These are phyloP conservation scores for Debaryomyces robertsiae DNA, from an alignment of 1,139 yeast genomes.

Conservation along the genomic window DNA sequence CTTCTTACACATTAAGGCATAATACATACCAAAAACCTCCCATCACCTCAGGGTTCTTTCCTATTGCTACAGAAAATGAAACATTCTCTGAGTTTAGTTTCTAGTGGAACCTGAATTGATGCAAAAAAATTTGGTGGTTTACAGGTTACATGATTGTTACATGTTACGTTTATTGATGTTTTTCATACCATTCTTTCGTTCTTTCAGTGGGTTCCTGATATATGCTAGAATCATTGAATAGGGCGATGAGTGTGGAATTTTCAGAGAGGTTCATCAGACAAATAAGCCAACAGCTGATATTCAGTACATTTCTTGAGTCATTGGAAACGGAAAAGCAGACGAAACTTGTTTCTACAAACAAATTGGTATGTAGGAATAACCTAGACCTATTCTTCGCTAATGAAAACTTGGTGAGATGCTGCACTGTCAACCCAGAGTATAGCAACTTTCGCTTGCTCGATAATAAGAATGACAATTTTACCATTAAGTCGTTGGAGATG, in stretches of 20 bases:
- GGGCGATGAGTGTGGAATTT: not conserved
- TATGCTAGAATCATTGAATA: no score
- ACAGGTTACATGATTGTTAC: conserved; percentile 1
- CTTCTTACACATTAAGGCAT: conserved; percentile 1
- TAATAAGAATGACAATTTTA: conserved; percentile 15
- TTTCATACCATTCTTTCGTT: not conserved
- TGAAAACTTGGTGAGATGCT: conserved; percentile 33
- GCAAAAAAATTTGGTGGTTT: not conserved
- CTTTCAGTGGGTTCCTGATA: not conserved
- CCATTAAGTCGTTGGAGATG: conserved; percentile 27
- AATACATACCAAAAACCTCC: not conserved
- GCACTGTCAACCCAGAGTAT: conserved; percentile 25
- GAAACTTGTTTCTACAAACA: conserved; percentile 14
- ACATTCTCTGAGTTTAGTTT: conserved; percentile 8
- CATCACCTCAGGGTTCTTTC: no score
- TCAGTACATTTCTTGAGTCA: conserved; percentile 17
- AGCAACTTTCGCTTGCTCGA: conserved; percentile 25
- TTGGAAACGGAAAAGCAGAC: conserved; percentile 8
- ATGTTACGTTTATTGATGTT: not conserved
- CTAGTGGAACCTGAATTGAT: not conserved
- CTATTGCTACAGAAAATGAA: not conserved
- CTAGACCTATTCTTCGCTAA: conserved; percentile 33
- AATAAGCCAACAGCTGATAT: conserved; percentile 18
- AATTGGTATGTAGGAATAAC: conserved; percentile 25
- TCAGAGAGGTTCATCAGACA: conserved; percentile 11